Evolutionary conservation across 208 protist species (phyloP).

Genomic region (Acanthamoeba sp.): DNA sequence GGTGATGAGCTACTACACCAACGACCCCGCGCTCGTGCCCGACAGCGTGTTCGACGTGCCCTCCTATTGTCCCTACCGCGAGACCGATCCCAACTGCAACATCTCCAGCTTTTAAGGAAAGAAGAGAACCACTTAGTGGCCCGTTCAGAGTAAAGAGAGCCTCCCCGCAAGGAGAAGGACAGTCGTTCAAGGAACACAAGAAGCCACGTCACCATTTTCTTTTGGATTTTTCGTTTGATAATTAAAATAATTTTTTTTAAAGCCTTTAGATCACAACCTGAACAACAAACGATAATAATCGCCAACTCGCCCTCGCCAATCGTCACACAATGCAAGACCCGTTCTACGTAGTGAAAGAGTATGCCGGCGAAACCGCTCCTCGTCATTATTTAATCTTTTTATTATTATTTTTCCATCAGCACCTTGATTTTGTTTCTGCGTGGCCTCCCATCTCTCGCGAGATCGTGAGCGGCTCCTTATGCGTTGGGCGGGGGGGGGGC

Average conservation of each 20-base stretch:
- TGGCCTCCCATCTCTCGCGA: no score
- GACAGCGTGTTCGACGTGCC: neutral
- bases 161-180: neutral
- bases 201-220: neutral
- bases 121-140: no score
- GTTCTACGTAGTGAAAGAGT: slow-evolving; percentile 68
- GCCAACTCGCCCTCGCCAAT: no score
- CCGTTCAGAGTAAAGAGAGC: neutral
- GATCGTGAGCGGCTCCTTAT: neutral
- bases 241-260: neutral
- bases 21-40: slow-evolving; percentile 5
- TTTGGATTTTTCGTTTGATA: no score
- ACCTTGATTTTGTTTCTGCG: no score
- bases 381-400: neutral
- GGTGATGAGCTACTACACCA: slow-evolving; percentile 65
- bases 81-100: slow-evolving; percentile 62
- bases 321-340: slow-evolving; percentile 11
- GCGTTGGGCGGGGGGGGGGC: neutral
- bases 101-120: slow-evolving; percentile 59
- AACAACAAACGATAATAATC: neutral
- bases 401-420: neutral
- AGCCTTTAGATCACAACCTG: neutral
- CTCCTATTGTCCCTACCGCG: slow-evolving; percentile 42
- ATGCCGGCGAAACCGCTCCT: neutral
- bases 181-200: neutral